These are phyloP conservation scores for Juglanconis oblonga DNA, from an alignment of 2,329 filamentous ascomycete genomes.

Conservation along the genomic window DNA sequence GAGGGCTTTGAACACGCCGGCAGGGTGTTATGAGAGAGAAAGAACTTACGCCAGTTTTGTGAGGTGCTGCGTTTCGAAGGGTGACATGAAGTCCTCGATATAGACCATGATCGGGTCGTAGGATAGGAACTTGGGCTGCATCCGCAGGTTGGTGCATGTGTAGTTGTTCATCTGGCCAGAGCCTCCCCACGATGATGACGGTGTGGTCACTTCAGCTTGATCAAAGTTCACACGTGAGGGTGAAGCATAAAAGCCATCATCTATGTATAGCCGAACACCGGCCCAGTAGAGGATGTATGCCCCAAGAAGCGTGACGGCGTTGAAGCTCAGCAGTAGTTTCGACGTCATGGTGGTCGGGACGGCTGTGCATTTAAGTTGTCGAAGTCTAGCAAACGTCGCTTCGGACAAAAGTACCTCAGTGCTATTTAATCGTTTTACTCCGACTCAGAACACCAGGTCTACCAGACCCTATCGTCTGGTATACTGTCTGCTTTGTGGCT, in stretches of 20 bases:
- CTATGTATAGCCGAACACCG: constrained; percentile 1
- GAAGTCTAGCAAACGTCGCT: not conserved
- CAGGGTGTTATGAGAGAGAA: too few species aligned
- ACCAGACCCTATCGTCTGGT: not conserved
- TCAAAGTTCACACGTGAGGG: not conserved
- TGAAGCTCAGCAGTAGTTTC: constrained; percentile 4
- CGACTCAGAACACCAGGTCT: not conserved
- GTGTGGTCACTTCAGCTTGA: too few species aligned
- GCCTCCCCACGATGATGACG: not conserved
- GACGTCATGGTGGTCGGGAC: not conserved
- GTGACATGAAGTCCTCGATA: constrained; percentile 5
- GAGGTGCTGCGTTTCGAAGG: constrained; percentile 4
- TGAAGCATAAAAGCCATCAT: not conserved
- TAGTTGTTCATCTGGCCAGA: not conserved
- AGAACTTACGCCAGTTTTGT: constrained; percentile 1
- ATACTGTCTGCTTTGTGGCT: not conserved
- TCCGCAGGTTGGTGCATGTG: not conserved
- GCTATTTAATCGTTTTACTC: not conserved
- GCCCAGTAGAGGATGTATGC: not conserved
- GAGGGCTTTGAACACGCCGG: too few species aligned
- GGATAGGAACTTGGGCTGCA: constrained; percentile 5
- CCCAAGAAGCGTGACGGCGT: not conserved
- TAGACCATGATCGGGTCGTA: constrained; percentile 14
- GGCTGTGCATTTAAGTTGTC: not conserved
- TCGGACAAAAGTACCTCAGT: not conserved